Evolutionary conservation across 345 rosid genomes (phyloP).

Genomic region (Acer saccharum): DNA sequence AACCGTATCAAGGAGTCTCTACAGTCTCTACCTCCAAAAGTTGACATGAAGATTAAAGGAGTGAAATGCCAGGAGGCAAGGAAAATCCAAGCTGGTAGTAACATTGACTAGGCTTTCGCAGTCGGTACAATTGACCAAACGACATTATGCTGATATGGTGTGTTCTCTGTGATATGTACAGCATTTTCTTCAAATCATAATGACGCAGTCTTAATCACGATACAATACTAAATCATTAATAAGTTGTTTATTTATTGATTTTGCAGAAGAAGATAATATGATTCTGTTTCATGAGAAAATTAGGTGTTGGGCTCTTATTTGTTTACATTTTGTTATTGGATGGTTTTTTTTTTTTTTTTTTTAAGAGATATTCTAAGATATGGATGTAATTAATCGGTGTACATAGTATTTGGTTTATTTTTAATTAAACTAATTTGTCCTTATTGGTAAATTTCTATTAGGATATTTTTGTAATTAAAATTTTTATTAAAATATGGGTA

Average conservation of each 20-base stretch:
- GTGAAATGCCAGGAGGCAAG: constrained; percentile 60
- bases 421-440: too few species aligned
- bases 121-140: constrained; percentile 56
- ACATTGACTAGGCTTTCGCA: constrained; percentile 76
- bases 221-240: not conserved
- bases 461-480: too few species aligned
- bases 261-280: constrained; percentile 73
- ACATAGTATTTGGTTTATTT: too few species aligned
- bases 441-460: too few species aligned
- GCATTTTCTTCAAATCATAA: constrained; percentile 6
- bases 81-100: constrained; percentile 55
- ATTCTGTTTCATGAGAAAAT: constrained; percentile 89
- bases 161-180: constrained; percentile 7
- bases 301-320: constrained; percentile 50
- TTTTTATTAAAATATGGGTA: too few species aligned
- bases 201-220: too few species aligned
- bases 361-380: too few species aligned
- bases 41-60: constrained; percentile 63
- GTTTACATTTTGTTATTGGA: not conserved
- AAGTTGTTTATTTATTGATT: too few species aligned
- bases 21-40: constrained; percentile 79
- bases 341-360: not conserved
- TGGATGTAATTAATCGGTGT: too few species aligned
- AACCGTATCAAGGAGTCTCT: constrained; percentile 94
- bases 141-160: constrained; percentile 96